Evolutionary conservation across 345 rosid species (phyloP).

Genomic region (Hibiscus trionum): DNA sequence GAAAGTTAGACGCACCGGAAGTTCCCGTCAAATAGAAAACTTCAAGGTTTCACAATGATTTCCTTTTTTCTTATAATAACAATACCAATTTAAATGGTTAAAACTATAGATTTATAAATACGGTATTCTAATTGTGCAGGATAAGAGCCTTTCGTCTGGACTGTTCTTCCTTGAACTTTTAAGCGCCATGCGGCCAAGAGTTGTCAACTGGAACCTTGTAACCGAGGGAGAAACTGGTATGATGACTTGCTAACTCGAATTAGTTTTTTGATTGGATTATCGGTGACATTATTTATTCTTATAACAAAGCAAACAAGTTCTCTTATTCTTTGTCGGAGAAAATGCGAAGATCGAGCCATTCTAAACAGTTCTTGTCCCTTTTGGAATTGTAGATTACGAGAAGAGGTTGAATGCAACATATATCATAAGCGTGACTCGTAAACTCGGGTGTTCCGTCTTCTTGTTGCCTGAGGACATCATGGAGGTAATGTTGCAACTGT

Average conservation of each 20-base stretch:
- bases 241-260: slow-evolving; percentile 6
- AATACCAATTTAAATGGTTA: not conserved
- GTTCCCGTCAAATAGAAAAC: slow-evolving; percentile 54
- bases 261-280: too few species aligned
- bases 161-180: slow-evolving; percentile 85
- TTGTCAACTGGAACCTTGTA: slow-evolving; percentile 91
- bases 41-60: slow-evolving; percentile 52
- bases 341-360: not conserved
- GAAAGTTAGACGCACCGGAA: slow-evolving; percentile 54
- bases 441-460: slow-evolving; percentile 95
- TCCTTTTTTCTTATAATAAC: not conserved
- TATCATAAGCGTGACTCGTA: slow-evolving; percentile 85
- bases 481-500: slow-evolving; percentile 42
- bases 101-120: not conserved
- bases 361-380: not conserved
- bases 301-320: not conserved
- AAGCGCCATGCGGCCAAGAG: slow-evolving; percentile 84
- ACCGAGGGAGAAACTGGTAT: slow-evolving; percentile 89
- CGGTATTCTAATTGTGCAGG: slow-evolving; percentile 33
- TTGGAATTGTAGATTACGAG: slow-evolving; percentile 52
- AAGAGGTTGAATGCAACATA: slow-evolving; percentile 93
- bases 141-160: slow-evolving; percentile 67
- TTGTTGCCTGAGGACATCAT: slow-evolving; percentile 91
- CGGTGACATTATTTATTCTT: not conserved
- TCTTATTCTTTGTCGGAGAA: not conserved